Base-by-base conservation (phyloP, 2,329 filamentous ascomycete genomes). In the Cercospora brassicicola region DNA sequence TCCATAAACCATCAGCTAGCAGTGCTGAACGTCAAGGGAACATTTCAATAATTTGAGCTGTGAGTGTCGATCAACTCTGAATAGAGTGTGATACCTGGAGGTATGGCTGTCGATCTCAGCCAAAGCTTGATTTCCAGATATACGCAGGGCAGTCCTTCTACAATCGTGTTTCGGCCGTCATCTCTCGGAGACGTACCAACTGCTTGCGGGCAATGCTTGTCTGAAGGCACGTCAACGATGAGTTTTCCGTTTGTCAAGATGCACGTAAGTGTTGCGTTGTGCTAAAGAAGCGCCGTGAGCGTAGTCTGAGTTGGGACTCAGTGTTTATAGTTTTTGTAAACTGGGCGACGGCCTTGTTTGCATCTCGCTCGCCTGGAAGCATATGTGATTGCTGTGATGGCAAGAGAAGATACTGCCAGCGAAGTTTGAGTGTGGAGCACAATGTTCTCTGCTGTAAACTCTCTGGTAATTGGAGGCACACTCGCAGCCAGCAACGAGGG, bases 61-160 rank as follows among this genome's bases (percentile, higher is more conserved):
- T 23, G 10, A 28, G 23, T 28, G 23, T 26, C 48, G 48, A 55
- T 28, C 48, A 28, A 55, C 23, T 28, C 48, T 55, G 48, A 28
- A 55, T 55, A 30, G 48, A 51, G 45, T 51, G 45, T 51, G 45
- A 42, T 42, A n/a, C 36, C 36, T 42, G 36, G 36, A 42, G 36
- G 45, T 51, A 23, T 51, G 45, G 23, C 48, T 15, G 61, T 63
- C 61, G 61, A 63, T 55, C 28, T 63, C 61, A 55, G 56, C 61
- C 61, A 63, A 63, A 63, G 61, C 61, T 63, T 63, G 61, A 62
- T 28, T 10, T 62, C 15, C n/a, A 62, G 36, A 7, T 33, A n/a
- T 31, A 30, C 59, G 36, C 36, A 62, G 59, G 26, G 59, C 42
- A 55, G 30, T 30, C 30, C 10, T 55, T 56, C 20, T 13, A 33